Base-by-base conservation (phyloP, 495 filamentous ascomycete species). In the Penicillium cinerascens region DNA sequence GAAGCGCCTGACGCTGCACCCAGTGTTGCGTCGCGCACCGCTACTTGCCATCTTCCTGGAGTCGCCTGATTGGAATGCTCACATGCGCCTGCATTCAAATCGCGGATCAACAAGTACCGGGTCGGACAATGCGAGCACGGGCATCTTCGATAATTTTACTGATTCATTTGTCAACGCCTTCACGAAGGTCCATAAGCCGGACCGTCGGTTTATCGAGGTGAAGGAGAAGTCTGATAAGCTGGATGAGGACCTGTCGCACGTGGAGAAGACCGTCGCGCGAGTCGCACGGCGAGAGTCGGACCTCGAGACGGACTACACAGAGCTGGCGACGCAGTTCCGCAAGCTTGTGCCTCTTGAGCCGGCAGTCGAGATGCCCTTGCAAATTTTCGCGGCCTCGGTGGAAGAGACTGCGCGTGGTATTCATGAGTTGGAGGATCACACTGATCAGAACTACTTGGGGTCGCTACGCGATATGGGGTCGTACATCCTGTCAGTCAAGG, bases 101-200 rank as follows among this genome's bases (percentile, higher is more conserved):
- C 81, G 90, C 42, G 79, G 75, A 18, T 80, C 83, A 27, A 70
- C 65, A 16, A 77, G 71, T 43, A 66, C 75, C 13, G 75, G 76
- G 3, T 79, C 84, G 13, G 71, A 75, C 53, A 73, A 79, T 46
- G 68, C 79, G 0, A 65, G 68, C 33, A 69, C 73, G 15, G 87
- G 90, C 6, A 88, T 97, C 15, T 91, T 98, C 48, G 93, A 98
- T 61, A 89, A 87, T 47, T 87, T 97, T 59, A 88, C 93, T 17
- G 93, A 98, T 65, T 91, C 85, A n/a, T 93, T 97, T 64, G 86
- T 98, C 61, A 98, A 98, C 68, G 91, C 91, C 42, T 97, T 98
- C 61, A 90, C 85, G 54, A 97, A 97, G 60, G 87, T 95, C 4
- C 89, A 96, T 72, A 96, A 96, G 67, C 87, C 91, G 22, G 93